Conservation (phyloP, 495 filamentous ascomycete genomes). For the Hypomontagnella monticulosa region DNA sequence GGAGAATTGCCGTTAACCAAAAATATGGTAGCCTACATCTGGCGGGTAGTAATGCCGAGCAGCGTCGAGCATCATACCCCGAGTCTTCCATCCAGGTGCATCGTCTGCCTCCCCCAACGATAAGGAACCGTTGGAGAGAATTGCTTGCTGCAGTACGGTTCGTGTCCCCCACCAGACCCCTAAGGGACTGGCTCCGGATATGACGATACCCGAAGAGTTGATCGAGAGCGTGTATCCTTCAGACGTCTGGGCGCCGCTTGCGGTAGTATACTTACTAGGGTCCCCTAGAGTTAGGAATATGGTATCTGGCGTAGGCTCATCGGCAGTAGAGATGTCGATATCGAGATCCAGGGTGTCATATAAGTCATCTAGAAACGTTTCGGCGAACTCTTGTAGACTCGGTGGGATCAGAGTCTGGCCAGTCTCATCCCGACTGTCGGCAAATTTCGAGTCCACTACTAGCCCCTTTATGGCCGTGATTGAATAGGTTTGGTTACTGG, state of each 20-base stretch:
- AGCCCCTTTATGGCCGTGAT: conserved; percentile 49
- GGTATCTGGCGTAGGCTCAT: conserved; percentile 35
- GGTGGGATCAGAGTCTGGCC: conserved; percentile 62
- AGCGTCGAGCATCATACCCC: conserved; percentile 62
- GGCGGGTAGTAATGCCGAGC: conserved; percentile 62
- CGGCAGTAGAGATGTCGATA: conserved; percentile 36
- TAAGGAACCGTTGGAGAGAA: conserved; percentile 48
- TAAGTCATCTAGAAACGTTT: conserved; percentile 55
- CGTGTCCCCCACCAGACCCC: conserved; percentile 65
- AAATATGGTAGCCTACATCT: conserved; percentile 28
- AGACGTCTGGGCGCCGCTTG: conserved; percentile 51
- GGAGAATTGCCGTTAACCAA: neutral
- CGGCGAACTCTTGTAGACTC: conserved; percentile 54
- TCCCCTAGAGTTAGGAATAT: conserved; percentile 59
- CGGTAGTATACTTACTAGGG: conserved; percentile 52
- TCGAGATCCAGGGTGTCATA: conserved; percentile 42
- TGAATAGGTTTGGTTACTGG: conserved; percentile 40
- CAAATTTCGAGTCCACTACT: conserved; percentile 55
- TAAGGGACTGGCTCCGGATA: conserved; percentile 60
- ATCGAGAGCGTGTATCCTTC: conserved; percentile 61
- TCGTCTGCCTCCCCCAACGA: conserved; percentile 53
- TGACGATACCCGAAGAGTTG: conserved; percentile 48
- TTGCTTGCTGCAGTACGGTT: conserved; percentile 58
- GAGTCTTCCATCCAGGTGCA: conserved; percentile 59
- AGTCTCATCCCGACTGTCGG: conserved; percentile 46